Evolutionary conservation across 1,284 basidiomycete genomes (phyloP).

Genomic region (Somion occarium): DNA sequence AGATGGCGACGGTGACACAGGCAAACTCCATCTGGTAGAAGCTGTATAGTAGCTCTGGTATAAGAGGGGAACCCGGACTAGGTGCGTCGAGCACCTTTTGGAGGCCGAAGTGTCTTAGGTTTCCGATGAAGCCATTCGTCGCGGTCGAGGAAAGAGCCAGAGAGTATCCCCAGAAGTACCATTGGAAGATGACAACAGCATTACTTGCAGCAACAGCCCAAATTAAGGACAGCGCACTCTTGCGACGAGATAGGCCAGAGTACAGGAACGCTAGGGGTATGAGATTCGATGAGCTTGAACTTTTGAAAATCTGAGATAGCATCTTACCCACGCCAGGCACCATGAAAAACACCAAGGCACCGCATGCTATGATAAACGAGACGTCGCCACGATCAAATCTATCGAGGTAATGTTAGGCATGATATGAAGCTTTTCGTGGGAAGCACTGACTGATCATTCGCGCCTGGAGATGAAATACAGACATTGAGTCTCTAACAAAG

Average conservation of each 20-base stretch:
- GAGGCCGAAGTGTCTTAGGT: slow-evolving; percentile 69
- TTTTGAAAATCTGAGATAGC: slow-evolving; percentile 6
- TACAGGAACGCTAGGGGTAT: slow-evolving; percentile 68
- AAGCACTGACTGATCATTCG: slow-evolving; percentile 12
- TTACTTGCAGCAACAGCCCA: slow-evolving; percentile 70
- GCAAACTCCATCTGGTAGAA: slow-evolving; percentile 91
- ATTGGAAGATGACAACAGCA: slow-evolving; percentile 84
- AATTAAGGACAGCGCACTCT: slow-evolving; percentile 64
- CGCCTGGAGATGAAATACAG: neutral
- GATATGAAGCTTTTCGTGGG: neutral
- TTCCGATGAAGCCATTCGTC: slow-evolving; percentile 76
- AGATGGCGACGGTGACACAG: slow-evolving; percentile 70
- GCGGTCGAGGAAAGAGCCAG: slow-evolving; percentile 77
- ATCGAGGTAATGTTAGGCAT: neutral
- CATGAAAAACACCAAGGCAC: slow-evolving; percentile 81
- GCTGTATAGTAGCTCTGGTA: slow-evolving; percentile 73
- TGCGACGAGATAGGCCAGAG: slow-evolving; percentile 79
- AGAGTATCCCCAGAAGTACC: slow-evolving; percentile 86
- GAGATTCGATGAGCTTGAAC: slow-evolving; percentile 8
- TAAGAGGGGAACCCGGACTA: slow-evolving; percentile 69
- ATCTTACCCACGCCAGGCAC: slow-evolving; percentile 64
- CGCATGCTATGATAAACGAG: slow-evolving; percentile 73
- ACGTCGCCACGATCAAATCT: slow-evolving; percentile 70
- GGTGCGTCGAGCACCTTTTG: slow-evolving; percentile 71
- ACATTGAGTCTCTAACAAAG: neutral